Evolutionary conservation across 306 rosid species (phyloP), one percentile per base, ranked within the genome.

Genomic region (Heteromeles arbutifolia): DNA sequence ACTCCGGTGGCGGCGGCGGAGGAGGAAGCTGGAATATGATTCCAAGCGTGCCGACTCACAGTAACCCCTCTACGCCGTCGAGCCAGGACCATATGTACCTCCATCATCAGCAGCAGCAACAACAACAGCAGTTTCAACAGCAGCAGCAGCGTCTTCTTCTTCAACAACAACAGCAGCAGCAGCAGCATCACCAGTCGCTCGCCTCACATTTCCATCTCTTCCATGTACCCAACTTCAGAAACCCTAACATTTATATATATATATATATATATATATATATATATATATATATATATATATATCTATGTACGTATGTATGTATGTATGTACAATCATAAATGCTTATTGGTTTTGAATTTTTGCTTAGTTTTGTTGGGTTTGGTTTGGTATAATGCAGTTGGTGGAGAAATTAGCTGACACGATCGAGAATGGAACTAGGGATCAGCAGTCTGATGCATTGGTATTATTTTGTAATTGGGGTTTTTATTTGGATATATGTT

Each of bases 1-100:
- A 80, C 75, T 59, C 91, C 4, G 92, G 94, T 62, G 97, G 95
- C 64, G 85, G 73, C 78, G 58, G 73, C 5, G 74, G 83, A 3
- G 92, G 96, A 70, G 98, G 95, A 69, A 87, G 74, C 85, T 95
- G 97, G 96, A 85, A 86, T 0, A 88, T 91, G 95, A 90, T 92
- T 79, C 96, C 88, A 2, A 82, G 57, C 74, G 74, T 84, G 43
- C 75, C 89, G 73, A 87, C 87, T 56, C 97, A 86, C 72, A 88
- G 85, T 43, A 84, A 84, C 76, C 80, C 79, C 41, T 82, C 83
- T 67, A 85, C 88, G n/a, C 88, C 88, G 8, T 85, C 94, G 11
- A 89, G 85, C 57, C 98, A 90, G 53, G 97, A 94, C 22, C 77
- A 90, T 52, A 84, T 89, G 74, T 88, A 66, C 74, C 85, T 91